Evolutionary conservation across 768 basidiomycete species (phyloP).

Genomic region (Dacryopinax spathularia): DNA sequence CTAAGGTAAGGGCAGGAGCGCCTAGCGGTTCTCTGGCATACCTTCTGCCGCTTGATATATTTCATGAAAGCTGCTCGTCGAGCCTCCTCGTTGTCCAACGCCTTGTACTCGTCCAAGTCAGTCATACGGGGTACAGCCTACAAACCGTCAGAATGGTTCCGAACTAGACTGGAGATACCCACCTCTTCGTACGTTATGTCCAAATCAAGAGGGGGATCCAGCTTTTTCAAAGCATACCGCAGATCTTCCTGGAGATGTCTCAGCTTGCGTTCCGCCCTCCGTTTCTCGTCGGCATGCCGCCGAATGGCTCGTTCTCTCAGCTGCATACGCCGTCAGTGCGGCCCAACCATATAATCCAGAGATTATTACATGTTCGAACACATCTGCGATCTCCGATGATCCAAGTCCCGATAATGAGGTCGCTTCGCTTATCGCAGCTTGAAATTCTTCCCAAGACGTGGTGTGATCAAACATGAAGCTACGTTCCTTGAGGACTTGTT

Average conservation of each 20-base stretch:
- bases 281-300: constrained; percentile 73
- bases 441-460: constrained; percentile 33
- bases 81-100: constrained; percentile 66
- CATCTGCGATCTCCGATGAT: constrained; percentile 39
- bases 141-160: background rate
- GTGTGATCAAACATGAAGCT: constrained; percentile 39
- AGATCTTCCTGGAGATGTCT: constrained; percentile 89
- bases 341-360: background rate
- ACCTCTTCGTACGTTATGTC: constrained; percentile 68
- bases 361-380: constrained; percentile 48
- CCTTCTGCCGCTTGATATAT: constrained; percentile 83
- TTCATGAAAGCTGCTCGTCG: constrained; percentile 71
- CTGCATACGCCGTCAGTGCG: constrained; percentile 29
- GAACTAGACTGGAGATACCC: constrained; percentile 18
- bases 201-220: constrained; percentile 67
- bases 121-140: constrained; percentile 65
- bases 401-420: constrained; percentile 27
- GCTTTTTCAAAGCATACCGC: constrained; percentile 85
- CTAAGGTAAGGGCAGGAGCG: background rate
- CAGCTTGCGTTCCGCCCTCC: constrained; percentile 59
- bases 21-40: no score
- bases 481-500: constrained; percentile 18
- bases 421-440: constrained; percentile 15
- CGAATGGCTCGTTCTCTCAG: constrained; percentile 55
- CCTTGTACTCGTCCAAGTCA: constrained; percentile 73